A percentile compares a stretch with the other conserved stretches of the same genome.
Evolutionary conservation across 2,329 filamentous ascomycete genomes (phyloP).

Genomic region (Ascochyta pisi): DNA sequence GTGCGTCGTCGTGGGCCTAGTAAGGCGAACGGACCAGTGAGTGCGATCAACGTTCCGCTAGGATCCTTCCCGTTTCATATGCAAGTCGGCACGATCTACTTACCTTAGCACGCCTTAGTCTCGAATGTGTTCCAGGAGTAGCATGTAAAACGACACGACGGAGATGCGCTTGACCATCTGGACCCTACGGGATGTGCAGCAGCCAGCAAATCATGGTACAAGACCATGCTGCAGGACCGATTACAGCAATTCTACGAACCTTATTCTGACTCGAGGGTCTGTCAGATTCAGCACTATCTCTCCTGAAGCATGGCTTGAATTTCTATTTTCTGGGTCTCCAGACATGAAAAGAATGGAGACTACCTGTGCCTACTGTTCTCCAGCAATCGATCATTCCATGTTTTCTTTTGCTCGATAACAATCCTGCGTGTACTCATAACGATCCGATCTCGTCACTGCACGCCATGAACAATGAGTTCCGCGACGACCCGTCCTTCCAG

Average conservation of each 20-base stretch:
- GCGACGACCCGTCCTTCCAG: conserved; percentile 24
- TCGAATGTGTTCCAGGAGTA: conserved; percentile 7
- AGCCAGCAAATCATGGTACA: conserved; percentile 2
- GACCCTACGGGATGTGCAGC: conserved; percentile 4
- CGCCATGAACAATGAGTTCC: conserved; percentile 29
- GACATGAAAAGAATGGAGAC: conserved; percentile 20
- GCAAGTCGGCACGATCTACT: conserved; percentile 15
- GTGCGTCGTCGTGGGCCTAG: conserved; percentile 9
- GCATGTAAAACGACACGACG: conserved; percentile 12
- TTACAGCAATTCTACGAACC: conserved; percentile 18
- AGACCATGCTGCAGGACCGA: conserved; percentile 7
- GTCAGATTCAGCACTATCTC: conserved; percentile 19
- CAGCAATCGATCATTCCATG: not conserved
- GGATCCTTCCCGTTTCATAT: conserved; percentile 15
- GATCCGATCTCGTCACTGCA: not conserved
- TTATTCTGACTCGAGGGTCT: conserved; percentile 29
- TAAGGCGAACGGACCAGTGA: conserved; percentile 9
- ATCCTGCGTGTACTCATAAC: not conserved
- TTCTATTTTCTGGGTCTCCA: conserved; percentile 18
- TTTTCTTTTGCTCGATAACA: conserved; percentile 2
- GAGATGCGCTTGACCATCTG: conserved; percentile 2
- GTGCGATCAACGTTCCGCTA: conserved; percentile 14
- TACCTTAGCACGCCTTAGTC: conserved; percentile 5
- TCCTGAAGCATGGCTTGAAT: conserved; percentile 23
- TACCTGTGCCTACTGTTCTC: conserved; percentile 1